phyloP scores from a whole-genome alignment of 208 protist genomes.

The Leishmania guyanensis region DNA sequence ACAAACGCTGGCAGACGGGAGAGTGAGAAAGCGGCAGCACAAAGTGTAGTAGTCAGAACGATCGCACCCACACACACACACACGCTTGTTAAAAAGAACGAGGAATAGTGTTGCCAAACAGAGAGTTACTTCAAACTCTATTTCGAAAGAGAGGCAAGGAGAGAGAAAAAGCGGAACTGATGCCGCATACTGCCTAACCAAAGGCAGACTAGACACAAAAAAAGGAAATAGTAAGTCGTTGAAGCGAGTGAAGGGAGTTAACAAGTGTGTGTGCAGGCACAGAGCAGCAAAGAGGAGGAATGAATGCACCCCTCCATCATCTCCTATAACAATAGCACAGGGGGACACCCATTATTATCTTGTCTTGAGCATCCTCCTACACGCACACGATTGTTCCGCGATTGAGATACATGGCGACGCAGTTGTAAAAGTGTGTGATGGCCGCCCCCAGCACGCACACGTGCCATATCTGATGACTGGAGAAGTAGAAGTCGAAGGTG shows the following conservation, averaged over 20 bases:
- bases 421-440: slow-evolving; percentile 76
- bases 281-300: not conserved
- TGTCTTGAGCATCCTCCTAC: not conserved
- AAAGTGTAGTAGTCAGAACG: not conserved
- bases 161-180: not conserved
- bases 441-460: slow-evolving; percentile 79
- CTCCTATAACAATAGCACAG: too few species aligned
- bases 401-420: slow-evolving; percentile 64
- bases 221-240: not conserved
- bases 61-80: not conserved
- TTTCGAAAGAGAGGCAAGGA: not conserved
- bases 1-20: not conserved
- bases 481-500: slow-evolving; percentile 70
- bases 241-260: not conserved
- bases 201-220: not conserved
- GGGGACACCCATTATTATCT: not conserved
- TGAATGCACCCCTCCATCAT: not conserved
- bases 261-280: not conserved
- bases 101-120: not conserved
- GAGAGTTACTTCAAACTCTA: not conserved
- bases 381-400: slow-evolving; percentile 38
- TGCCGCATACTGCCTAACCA: not conserved
- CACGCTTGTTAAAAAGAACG: not conserved
- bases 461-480: slow-evolving; percentile 85
- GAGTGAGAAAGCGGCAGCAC: not conserved